Evolutionary conservation across 139 green algal genomes (phyloP).

Genomic region (Coccomyxa sp.): DNA sequence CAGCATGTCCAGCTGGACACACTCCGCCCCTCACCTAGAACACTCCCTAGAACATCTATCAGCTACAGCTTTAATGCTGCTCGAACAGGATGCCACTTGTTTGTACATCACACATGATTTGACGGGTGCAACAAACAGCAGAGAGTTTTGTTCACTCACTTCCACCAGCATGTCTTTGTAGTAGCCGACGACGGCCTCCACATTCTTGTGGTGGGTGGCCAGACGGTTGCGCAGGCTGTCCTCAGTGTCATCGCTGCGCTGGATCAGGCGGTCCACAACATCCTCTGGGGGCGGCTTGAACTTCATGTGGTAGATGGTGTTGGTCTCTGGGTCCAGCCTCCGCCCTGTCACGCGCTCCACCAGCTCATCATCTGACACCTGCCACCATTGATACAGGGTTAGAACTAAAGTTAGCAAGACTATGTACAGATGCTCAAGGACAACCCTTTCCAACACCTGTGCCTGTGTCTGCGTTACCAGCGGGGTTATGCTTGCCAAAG

Average conservation of each 20-base stretch:
- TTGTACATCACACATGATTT: too few relatives aligned
- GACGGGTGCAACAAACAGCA: too few relatives aligned
- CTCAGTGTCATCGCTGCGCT: slow-evolving; percentile 92
- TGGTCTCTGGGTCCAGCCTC: slow-evolving; percentile 88
- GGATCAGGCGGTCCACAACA: slow-evolving; percentile 60
- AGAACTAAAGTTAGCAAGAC: neutral
- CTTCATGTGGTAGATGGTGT: slow-evolving; percentile 89
- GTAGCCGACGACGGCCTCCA: slow-evolving; percentile 73
- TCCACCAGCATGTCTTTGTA: slow-evolving; percentile 69
- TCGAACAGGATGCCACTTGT: too few relatives aligned
- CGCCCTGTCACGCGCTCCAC: slow-evolving; percentile 93
- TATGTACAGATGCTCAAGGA: too few relatives aligned
- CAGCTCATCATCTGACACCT: slow-evolving; percentile 91
- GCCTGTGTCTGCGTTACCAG: too few relatives aligned
- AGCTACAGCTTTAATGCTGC: too few relatives aligned
- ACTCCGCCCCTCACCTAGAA: too few relatives aligned
- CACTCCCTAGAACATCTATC: too few relatives aligned
- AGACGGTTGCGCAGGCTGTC: slow-evolving; percentile 78
- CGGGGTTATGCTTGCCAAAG: too few relatives aligned
- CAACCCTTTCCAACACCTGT: too few relatives aligned
- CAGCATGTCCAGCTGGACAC: too few relatives aligned
- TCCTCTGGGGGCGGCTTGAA: slow-evolving; percentile 84
- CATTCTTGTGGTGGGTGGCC: slow-evolving; percentile 71
- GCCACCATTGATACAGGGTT: slow-evolving; percentile 3
- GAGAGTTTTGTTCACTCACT: slow-evolving; percentile 28